Base-by-base conservation (phyloP, 2,329 filamentous ascomycete genomes). In the Trichoderma sp. region DNA sequence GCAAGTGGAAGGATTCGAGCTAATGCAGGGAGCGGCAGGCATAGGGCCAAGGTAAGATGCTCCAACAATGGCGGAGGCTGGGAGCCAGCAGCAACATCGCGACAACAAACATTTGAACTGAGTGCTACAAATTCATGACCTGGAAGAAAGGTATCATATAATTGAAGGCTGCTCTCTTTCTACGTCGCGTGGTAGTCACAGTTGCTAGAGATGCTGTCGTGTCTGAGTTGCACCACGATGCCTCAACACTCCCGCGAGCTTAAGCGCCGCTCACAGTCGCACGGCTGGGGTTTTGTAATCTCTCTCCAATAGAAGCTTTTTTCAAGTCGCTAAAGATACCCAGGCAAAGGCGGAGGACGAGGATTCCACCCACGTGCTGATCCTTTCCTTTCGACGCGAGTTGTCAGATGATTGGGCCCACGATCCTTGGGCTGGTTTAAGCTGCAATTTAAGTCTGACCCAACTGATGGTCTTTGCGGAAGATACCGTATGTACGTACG, bases 11-110 rank as follows among this genome's bases (percentile, higher is more conserved):
- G 56, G 56, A 59, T 48, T 59, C 28, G 26, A 59, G 44, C 56
- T 59, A 59, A 59, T 59, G 56, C 56, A 59, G 44, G 56, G 56
- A 59, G 56, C 12, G 56, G 14, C 26, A 24, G 26, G 44, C 56
- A 39, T 48, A 34, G 14, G 28, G 15, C 0, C 24, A 59, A 28
- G 56, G 41, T 21, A 5, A 30, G 34, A 24, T 45, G 34, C 15
- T 45, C 21, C 15, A 15, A 24, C 9, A 26, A 15, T 44, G 6
- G 21, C 51, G 15, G 51, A 24, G 52, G 43, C 9, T 7, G 7
- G 52, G 1, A 21, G 17, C n/a, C 1, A 9, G 17, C 26, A 21
- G 30, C 44, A 14, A 39, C 55, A 47, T 19, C 24, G 17, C 5
- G 14, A 5, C 17, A 26, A n/a, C 12, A 21, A 21, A n/a, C n/a